Conservation (phyloP, 1,139 yeast genomes). For the Yamadazyma friedrichii region DNA sequence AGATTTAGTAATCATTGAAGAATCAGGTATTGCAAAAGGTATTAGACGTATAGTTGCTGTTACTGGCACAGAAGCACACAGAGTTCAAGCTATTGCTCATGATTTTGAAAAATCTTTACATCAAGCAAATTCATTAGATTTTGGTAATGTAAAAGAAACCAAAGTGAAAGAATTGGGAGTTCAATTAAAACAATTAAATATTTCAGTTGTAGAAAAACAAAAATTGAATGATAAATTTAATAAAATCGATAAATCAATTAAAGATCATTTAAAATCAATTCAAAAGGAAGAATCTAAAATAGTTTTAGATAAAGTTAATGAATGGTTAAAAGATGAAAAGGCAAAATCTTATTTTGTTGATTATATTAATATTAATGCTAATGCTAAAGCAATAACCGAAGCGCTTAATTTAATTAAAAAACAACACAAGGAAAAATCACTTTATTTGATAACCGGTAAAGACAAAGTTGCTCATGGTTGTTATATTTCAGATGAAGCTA, state of each 20-base stretch:
- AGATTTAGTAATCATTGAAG: constrained; percentile 86
- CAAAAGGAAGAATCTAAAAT: constrained; percentile 87
- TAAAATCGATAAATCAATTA: constrained; percentile 79
- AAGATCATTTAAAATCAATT: constrained; percentile 81
- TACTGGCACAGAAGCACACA: constrained; percentile 86
- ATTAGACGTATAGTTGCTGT: constrained; percentile 97
- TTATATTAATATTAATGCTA: constrained; percentile 69
- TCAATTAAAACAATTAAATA: constrained; percentile 73
- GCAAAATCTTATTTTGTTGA: constrained; percentile 59
- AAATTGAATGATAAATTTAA: constrained; percentile 71
- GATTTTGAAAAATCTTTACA: constrained; percentile 65
- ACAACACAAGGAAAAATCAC: constrained; percentile 69
- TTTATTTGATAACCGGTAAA: constrained; percentile 80
- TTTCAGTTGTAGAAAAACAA: constrained; percentile 80
- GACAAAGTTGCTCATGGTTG: constrained; percentile 95
- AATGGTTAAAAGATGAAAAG: constrained; percentile 55
- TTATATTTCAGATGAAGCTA: constrained; percentile 72
- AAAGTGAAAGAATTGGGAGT: constrained; percentile 82
- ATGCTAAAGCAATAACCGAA: constrained; percentile 92
- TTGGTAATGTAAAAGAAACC: constrained; percentile 74
- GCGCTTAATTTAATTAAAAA: constrained; percentile 84
- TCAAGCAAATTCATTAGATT: constrained; percentile 55
- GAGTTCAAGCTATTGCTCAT: constrained; percentile 78
- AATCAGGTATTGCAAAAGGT: constrained; percentile 98
- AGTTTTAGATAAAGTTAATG: constrained; percentile 75